A percentile compares a stretch with the other conserved stretches of the same genome.
Evolutionary conservation across 192 early-diverging fungal genomes (phyloP).

Genomic region (Lobosporangium transversale): DNA sequence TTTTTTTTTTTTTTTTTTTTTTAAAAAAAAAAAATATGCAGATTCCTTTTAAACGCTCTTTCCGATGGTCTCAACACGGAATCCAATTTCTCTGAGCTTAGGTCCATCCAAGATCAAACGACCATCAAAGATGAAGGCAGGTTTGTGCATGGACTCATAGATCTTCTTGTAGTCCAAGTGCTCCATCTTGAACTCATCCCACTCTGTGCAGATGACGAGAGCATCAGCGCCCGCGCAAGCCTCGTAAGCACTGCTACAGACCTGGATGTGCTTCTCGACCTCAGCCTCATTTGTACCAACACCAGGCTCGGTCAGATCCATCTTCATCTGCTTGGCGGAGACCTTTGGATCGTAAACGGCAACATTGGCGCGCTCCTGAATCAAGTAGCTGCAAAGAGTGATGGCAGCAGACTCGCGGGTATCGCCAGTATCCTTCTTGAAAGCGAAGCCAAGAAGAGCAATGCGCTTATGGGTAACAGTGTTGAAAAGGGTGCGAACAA

Average conservation of each 20-base stretch:
- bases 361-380: slow-evolving; percentile 80
- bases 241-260: slow-evolving; percentile 73
- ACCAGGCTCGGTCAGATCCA: slow-evolving; percentile 72
- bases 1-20: too few species aligned
- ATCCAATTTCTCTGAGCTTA: slow-evolving; percentile 79
- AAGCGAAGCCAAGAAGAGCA: slow-evolving; percentile 90
- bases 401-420: slow-evolving; percentile 94
- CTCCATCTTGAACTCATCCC: slow-evolving; percentile 87
- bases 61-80: slow-evolving; percentile 79
- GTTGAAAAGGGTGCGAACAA: slow-evolving; percentile 80
- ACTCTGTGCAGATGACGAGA: slow-evolving; percentile 85
- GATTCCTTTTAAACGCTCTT: slow-evolving; percentile 34
- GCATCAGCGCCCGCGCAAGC: slow-evolving; percentile 79
- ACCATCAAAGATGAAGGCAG: slow-evolving; percentile 92
- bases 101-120: slow-evolving; percentile 78
- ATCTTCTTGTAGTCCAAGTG: slow-evolving; percentile 74
- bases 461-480: slow-evolving; percentile 84
- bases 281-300: slow-evolving; percentile 56
- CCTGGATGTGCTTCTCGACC: slow-evolving; percentile 70
- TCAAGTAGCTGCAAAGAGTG: slow-evolving; percentile 79
- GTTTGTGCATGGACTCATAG: slow-evolving; percentile 79
- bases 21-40: too few species aligned
- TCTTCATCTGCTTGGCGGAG: slow-evolving; percentile 69
- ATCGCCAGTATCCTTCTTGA: slow-evolving; percentile 95
- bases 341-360: slow-evolving; percentile 94